Evolutionary conservation across 768 basidiomycete genomes (phyloP).

Genomic region (Gelatoporia subvermispora): DNA sequence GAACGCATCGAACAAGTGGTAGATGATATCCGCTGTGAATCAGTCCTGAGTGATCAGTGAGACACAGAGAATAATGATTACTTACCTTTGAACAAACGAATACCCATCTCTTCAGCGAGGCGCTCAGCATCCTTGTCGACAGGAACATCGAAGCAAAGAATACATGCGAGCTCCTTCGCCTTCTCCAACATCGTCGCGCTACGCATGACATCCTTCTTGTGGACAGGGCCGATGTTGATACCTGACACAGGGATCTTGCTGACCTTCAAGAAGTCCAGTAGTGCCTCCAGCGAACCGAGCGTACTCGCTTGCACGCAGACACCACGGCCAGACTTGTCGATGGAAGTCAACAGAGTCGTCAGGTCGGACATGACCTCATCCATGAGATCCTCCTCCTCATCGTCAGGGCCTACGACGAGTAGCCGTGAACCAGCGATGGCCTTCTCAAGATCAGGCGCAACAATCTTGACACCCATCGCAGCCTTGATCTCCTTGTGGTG

Average conservation of each 20-base stretch:
- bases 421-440: conserved; percentile 96
- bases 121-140: conserved; percentile 92
- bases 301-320: conserved; percentile 98
- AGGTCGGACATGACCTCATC: conserved; percentile 98
- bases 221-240: conserved; percentile 96
- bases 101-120: conserved; percentile 90
- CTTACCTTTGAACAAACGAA: conserved; percentile 89
- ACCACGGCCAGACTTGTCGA: conserved; percentile 93
- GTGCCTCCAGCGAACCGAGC: conserved; percentile 92
- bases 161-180: conserved; percentile 90
- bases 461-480: conserved; percentile 92
- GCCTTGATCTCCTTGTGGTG: conserved; percentile 98
- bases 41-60: neutral
- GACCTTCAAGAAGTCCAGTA: conserved; percentile 89
- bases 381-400: conserved; percentile 91
- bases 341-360: conserved; percentile 78
- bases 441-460: conserved; percentile 93
- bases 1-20: conserved; percentile 96
- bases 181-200: conserved; percentile 92
- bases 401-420: conserved; percentile 89
- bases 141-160: conserved; percentile 94
- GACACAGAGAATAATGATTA: neutral
- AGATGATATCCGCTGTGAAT: conserved; percentile 89
- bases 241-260: conserved; percentile 98
- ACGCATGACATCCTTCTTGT: conserved; percentile 93